Evolutionary conservation across 495 filamentous ascomycete genomes (phyloP).

Genomic region (Alectoria sarmentosa): DNA sequence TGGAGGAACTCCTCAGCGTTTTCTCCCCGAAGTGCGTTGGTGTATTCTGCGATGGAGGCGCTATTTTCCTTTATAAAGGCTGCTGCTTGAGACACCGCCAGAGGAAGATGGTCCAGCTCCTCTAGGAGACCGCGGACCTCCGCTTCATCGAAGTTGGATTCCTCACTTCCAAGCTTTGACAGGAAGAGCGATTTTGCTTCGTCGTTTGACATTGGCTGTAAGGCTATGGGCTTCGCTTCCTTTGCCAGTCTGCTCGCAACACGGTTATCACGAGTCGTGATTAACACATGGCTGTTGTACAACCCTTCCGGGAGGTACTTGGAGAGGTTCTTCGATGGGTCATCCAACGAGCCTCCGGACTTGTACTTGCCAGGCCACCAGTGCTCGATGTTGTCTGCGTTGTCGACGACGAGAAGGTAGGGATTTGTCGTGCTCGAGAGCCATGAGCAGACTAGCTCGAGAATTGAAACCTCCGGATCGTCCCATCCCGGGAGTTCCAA

Average conservation of each 20-base stretch:
- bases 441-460: conserved; percentile 35
- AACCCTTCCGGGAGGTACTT: conserved; percentile 13
- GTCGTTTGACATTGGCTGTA: conserved; percentile 24
- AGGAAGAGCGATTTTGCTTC: conserved; percentile 25
- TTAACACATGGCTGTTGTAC: conserved; percentile 18
- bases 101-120: conserved; percentile 36
- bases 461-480: conserved; percentile 30
- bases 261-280: conserved; percentile 31
- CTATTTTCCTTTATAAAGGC: conserved; percentile 41
- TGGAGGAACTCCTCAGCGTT: conserved; percentile 33
- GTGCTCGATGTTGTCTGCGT: conserved; percentile 29
- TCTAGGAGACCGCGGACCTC: conserved; percentile 30
- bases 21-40: conserved; percentile 29
- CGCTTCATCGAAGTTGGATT: conserved; percentile 27
- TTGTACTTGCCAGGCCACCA: conserved; percentile 14
- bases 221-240: conserved; percentile 21
- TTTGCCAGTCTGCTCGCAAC: conserved; percentile 26
- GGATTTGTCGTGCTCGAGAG: conserved; percentile 27
- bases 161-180: conserved; percentile 21
- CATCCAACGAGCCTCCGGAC: conserved; percentile 16
- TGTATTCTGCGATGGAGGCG: conserved; percentile 27
- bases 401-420: conserved; percentile 34
- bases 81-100: conserved; percentile 44
- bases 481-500: conserved; percentile 27
- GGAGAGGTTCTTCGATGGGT: conserved; percentile 14